Evolutionary conservation across 2,329 filamentous ascomycete species (phyloP), one percentile per base, ranked within the genome.

Genomic region (Nothopassalora personata): DNA sequence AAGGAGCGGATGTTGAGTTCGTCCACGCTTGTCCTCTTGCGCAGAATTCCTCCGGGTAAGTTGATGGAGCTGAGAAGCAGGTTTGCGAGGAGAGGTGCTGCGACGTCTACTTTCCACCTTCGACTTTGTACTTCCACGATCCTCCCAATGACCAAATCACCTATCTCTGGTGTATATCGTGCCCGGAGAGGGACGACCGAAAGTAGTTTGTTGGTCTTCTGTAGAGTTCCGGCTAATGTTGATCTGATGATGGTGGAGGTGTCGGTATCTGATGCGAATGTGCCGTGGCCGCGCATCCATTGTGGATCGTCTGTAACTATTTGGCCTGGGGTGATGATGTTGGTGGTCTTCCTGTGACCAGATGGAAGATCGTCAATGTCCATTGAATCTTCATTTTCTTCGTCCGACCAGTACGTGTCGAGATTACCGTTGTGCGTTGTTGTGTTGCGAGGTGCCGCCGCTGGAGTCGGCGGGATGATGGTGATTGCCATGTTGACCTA

Each of bases 271-370:
- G 83, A 82, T 50, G 89, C 80, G 74, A 90, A 96, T 53, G 94
- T 99, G 66, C 94, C 94, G 77, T 99, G 94, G 69, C 94, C 94
- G 77, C 91, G 77, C 93, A 97, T 97, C 91, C 91, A 97, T 80
- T 97, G 91, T n/a, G 91, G 83, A 75, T 97, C 91, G 64, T 87
- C 84, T 10, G 93, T 97, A 67, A 97, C 90, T 61, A 88, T 78
- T 72, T 95, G 89, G 70, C 93, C 94, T 0, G 93, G 93, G 0
- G 92, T 96, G 66, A 96, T 87, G 66, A 97, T 88, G 48, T 76
- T 75, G 36, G 73, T 74, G 53, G 72, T 73, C 56, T 70, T 68
- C 30, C 74, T 68, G 54, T 74, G 73, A 57, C 73, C 72, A 54
- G 80, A 78, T 15, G 63, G 64, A 34, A 79, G 77, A 61, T 83